These are phyloP conservation scores for Meyerozyma guilliermondii DNA, from an alignment of 1,139 yeast genomes.

Conservation along the genomic window DNA sequence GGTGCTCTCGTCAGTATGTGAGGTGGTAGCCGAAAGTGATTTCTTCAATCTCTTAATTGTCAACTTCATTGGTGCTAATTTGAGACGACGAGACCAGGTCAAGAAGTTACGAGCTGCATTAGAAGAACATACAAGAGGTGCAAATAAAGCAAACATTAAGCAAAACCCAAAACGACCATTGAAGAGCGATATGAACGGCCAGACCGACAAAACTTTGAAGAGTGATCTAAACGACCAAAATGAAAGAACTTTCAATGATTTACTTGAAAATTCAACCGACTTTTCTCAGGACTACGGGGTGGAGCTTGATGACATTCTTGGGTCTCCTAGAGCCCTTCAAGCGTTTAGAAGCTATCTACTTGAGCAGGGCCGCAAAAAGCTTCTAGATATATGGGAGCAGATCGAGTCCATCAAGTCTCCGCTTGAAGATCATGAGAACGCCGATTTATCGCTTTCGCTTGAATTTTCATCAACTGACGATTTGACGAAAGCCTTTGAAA, in stretches of 20 bases:
- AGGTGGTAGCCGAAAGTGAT: conserved; percentile 66
- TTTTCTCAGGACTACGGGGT: not conserved
- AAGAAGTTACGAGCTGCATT: conserved; percentile 66
- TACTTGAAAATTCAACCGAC: not conserved
- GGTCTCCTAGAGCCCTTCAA: conserved; percentile 42
- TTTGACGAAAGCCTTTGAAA: conserved; percentile 6
- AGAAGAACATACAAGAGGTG: conserved; percentile 49
- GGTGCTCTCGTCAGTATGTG: conserved; percentile 42
- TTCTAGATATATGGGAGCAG: conserved; percentile 60
- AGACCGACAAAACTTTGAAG: no score
- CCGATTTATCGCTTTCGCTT: conserved; percentile 22
- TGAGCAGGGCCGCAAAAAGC: conserved; percentile 33
- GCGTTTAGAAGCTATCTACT: conserved; percentile 57
- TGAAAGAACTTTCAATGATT: no score
- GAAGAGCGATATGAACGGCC: no score
- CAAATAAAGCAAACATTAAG: not conserved
- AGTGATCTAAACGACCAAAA: no score
- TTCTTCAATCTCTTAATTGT: conserved; percentile 67
- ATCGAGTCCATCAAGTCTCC: conserved; percentile 73
- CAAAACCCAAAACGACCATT: not conserved
- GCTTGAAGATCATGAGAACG: conserved; percentile 42
- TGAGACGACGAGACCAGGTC: conserved; percentile 75
- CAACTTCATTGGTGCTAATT: conserved; percentile 55
- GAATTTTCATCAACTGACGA: conserved; percentile 45
- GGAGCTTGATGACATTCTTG: conserved; percentile 14